Evolutionary conservation across 1,284 basidiomycete genomes (phyloP), one percentile per base, ranked within the genome.

Genomic region (Puccinia triticina): DNA sequence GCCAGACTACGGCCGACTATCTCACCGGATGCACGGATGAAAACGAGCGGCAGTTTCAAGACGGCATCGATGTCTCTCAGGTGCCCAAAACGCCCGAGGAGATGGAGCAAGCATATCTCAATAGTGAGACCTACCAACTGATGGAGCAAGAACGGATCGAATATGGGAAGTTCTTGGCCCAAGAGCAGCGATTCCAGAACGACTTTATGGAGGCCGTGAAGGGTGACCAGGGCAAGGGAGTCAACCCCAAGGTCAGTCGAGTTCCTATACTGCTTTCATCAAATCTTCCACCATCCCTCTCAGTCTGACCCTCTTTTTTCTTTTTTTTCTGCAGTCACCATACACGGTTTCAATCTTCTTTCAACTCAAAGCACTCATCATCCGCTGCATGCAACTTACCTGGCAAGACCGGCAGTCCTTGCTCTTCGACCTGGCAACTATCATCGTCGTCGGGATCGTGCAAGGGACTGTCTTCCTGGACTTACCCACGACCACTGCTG

Each of bases 1-100:
- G 95, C 94, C 93, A 94, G 87, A 93, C 91, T 0, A 91, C 91
- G 0, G 89, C 89, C 86, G 88, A 89, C 88, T 96, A 93, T 87
- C 90, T 94, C 34, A 93, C 91, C 23, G 92, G 91, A 1, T 92
- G 92, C 86, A 89, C 93, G 14, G 93, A 95, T 86, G 4, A 10
- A 14, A 94, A 94, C 85, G 93, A 95, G 88, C 92, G 94, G 66
- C 92, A 92, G 85, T 94, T 94, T 86, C 91, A 92, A 1, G 89
- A 91, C 4, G 93, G 91, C 21, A 90, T 90, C 57, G 91, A 91
- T 48, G 90, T 89, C 2, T 84, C 84, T 10, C 90, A 92, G 84
- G 92, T 93, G 0, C 94, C 95, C 0, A 91, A 90, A 5, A 91
- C 92, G 0, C 91, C 95, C 0, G 91, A 92, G 84, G 90, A 88